Conservation (phyloP, 2,329 filamentous ascomycete species). For the Hypomyces rosellus region DNA sequence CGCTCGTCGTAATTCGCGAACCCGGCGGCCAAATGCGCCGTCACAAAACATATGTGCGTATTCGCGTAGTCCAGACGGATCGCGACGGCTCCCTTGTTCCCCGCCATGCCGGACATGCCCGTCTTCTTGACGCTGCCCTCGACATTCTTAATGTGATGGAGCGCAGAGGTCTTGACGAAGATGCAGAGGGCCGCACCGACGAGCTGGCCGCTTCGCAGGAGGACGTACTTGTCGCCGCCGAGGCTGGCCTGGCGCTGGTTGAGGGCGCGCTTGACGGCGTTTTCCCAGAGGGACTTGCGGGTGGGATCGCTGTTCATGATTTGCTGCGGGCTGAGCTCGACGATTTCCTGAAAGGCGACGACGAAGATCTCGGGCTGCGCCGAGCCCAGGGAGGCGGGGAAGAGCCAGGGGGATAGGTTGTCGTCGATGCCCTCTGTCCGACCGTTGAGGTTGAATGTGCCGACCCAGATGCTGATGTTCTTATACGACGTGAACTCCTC, state of each 20-base stretch:
- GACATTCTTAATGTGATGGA: constrained; percentile 87
- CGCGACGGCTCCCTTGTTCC: constrained; percentile 95
- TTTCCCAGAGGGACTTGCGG: constrained; percentile 79
- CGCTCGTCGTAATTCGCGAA: constrained; percentile 96
- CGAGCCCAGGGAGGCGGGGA: constrained; percentile 51
- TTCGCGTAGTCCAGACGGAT: constrained; percentile 93
- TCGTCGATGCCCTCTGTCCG: constrained; percentile 69
- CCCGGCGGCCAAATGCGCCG: constrained; percentile 89
- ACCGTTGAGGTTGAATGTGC: constrained; percentile 94
- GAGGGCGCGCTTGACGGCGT: constrained; percentile 68
- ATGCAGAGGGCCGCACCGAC: constrained; percentile 90
- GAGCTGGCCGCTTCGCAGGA: constrained; percentile 85
- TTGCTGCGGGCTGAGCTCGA: constrained; percentile 94
- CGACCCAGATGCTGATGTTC: constrained; percentile 73
- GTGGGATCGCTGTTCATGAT: constrained; percentile 98
- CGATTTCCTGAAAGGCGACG: constrained; percentile 95
- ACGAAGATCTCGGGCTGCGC: constrained; percentile 78
- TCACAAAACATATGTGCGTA: constrained; percentile 90
- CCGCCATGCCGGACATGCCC: constrained; percentile 93
- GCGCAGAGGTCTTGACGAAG: constrained; percentile 73
- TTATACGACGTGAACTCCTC: constrained; percentile 70
- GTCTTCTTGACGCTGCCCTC: constrained; percentile 92
- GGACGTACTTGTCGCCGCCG: constrained; percentile 73
- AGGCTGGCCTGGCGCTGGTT: constrained; percentile 62
- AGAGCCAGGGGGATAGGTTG: constrained; percentile 82